Conservation (phyloP, 1,284 basidiomycete species). For the Peniophora sp. region DNA sequence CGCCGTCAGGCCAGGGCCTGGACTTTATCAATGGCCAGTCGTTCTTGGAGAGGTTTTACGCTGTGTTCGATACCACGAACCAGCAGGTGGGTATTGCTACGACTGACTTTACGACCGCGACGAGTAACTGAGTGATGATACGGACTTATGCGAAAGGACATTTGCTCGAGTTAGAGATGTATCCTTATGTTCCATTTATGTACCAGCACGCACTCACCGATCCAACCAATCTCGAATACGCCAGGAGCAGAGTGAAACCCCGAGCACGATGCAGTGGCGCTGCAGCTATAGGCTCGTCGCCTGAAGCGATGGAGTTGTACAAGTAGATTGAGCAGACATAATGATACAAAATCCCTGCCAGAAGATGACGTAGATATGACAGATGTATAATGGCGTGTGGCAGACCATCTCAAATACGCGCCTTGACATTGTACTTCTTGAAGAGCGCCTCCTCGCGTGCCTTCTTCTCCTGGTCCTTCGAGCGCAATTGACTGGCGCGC, state of each 20-base stretch:
- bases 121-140: constrained; percentile 34
- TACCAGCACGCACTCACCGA: too few species aligned
- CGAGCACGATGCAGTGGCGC: too few species aligned
- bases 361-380: background rate
- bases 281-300: too few species aligned
- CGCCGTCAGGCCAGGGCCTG: constrained; percentile 20
- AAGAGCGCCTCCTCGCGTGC: constrained; percentile 54
- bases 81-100: constrained; percentile 48
- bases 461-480: constrained; percentile 45
- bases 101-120: constrained; percentile 46
- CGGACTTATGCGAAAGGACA: too few species aligned
- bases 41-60: constrained; percentile 34
- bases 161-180: too few species aligned
- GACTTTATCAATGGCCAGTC: constrained; percentile 36
- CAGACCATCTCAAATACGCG: constrained; percentile 34
- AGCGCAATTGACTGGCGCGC: constrained; percentile 50
- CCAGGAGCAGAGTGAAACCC: too few species aligned
- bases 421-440: constrained; percentile 50
- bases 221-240: too few species aligned
- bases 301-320: too few species aligned
- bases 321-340: background rate
- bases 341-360: background rate
- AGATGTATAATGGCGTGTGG: background rate
- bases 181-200: too few species aligned
- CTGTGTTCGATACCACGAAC: constrained; percentile 26